Evolutionary conservation across 805 yeast genomes (phyloP).

Genomic region (Kockiozyma suomiensis): DNA sequence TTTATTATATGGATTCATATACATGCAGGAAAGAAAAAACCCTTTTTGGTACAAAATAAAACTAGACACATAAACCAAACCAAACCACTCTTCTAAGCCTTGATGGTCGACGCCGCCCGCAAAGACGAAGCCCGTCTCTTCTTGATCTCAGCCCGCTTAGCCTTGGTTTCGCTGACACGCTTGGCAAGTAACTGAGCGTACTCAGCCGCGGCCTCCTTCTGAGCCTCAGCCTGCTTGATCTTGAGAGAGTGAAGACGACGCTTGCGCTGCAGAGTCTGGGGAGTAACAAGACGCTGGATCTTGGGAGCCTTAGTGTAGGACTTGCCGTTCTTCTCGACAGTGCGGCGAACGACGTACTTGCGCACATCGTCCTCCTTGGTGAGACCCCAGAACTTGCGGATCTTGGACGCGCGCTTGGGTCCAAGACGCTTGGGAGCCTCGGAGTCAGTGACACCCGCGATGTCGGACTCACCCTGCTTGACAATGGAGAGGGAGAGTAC

Average conservation of each 20-base stretch:
- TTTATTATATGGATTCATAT: slow-evolving; percentile 6
- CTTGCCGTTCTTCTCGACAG: slow-evolving; percentile 80
- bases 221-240: slow-evolving; percentile 96
- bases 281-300: slow-evolving; percentile 99
- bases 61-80: not conserved
- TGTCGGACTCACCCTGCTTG: slow-evolving; percentile 96
- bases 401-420: slow-evolving; percentile 99
- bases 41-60: slow-evolving; percentile 3
- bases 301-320: slow-evolving; percentile 99
- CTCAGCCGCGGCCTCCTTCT: slow-evolving; percentile 99
- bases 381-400: slow-evolving; percentile 99
- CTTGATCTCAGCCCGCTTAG: slow-evolving; percentile 96
- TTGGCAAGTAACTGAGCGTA: slow-evolving; percentile 98
- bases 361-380: slow-evolving; percentile 91
- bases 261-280: slow-evolving; percentile 99
- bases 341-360: slow-evolving; percentile 96
- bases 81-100: slow-evolving; percentile 9
- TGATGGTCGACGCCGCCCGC: slow-evolving; percentile 43
- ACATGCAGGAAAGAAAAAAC: slow-evolving; percentile 17
- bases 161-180: slow-evolving; percentile 97
- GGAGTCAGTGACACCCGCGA: slow-evolving; percentile 92
- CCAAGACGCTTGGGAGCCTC: slow-evolving; percentile 99
- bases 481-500: slow-evolving; percentile 90
- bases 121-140: slow-evolving; percentile 99
- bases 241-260: slow-evolving; percentile 92